Conservation (phyloP, 495 filamentous ascomycete species). For the Trichoderma parareesei region DNA sequence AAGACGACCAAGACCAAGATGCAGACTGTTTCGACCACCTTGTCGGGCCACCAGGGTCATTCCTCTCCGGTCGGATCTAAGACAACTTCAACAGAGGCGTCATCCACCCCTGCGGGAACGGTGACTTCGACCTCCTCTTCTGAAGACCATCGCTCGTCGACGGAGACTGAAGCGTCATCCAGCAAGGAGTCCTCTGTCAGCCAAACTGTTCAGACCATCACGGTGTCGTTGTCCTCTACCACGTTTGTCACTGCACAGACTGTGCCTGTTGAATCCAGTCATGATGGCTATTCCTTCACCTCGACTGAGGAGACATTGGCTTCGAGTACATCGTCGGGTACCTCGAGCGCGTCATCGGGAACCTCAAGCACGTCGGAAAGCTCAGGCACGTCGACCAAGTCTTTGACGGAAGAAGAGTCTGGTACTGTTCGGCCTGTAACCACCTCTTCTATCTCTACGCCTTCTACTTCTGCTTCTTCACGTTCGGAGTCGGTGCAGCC, state of each 20-base stretch:
- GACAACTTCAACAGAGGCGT: not conserved
- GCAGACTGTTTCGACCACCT: not conserved
- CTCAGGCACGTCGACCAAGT: not conserved
- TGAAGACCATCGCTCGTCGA: not conserved
- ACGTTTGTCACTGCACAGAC: not conserved
- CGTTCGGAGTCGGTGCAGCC: not conserved
- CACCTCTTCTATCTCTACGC: not conserved
- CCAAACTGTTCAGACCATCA: not conserved
- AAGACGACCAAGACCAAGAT: conserved; percentile 7
- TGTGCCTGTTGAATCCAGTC: not conserved
- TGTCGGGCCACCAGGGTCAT: not conserved
- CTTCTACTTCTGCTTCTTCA: not conserved
- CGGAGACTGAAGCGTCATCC: not conserved
- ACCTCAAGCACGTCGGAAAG: not conserved
- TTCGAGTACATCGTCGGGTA: not conserved
- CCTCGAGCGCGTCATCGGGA: not conserved
- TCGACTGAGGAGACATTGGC: not conserved
- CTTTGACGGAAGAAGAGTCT: not conserved
- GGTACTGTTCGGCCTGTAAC: not conserved
- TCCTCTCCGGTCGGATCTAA: not conserved
- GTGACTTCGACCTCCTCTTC: not conserved
- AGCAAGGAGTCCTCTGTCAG: not conserved
- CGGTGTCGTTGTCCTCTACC: not conserved
- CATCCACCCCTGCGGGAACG: not conserved
- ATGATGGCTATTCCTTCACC: not conserved